phyloP scores from a whole-genome alignment of 2,329 filamentous ascomycete genomes.

The Microcyclospora pomicola region DNA sequence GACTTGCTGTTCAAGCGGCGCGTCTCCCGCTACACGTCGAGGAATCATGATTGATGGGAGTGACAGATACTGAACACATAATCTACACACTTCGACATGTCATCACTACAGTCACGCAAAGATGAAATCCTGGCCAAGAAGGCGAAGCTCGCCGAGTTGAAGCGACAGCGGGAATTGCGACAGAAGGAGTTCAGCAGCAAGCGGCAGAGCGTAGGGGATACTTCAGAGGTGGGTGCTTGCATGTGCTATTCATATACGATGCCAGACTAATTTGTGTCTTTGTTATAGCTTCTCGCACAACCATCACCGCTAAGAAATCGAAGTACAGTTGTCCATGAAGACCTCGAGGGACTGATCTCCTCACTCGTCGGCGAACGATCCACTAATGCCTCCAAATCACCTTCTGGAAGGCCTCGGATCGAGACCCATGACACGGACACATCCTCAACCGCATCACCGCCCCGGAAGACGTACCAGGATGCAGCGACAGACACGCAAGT shows the following conservation, averaged over 20 bases:
- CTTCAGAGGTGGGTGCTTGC: constrained; percentile 49
- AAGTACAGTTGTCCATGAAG: constrained; percentile 45
- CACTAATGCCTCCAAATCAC: constrained; percentile 10
- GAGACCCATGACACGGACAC: constrained; percentile 12
- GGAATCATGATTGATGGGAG: too few species aligned
- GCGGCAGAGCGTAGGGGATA: constrained; percentile 53
- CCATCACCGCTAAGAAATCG: constrained; percentile 56
- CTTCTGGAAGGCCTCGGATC: constrained; percentile 13
- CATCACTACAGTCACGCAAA: constrained; percentile 52
- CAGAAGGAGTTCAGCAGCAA: constrained; percentile 59
- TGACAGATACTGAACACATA: not conserved
- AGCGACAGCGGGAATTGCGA: constrained; percentile 75
- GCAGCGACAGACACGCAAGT: constrained; percentile 43
- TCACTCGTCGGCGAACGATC: constrained; percentile 57
- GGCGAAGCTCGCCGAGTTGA: constrained; percentile 91
- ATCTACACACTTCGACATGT: constrained; percentile 11
- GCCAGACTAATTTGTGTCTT: constrained; percentile 2
- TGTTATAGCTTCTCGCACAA: constrained; percentile 39
- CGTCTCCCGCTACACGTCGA: too few species aligned
- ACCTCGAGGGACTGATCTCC: constrained; percentile 74
- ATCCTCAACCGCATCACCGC: constrained; percentile 2
- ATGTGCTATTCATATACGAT: not conserved
- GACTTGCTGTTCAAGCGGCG: too few species aligned
- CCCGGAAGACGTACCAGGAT: constrained; percentile 6
- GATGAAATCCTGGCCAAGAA: constrained; percentile 96